Evolutionary conservation across 1,284 basidiomycete species (phyloP).

Genomic region (Chondrostereum purpureum): DNA sequence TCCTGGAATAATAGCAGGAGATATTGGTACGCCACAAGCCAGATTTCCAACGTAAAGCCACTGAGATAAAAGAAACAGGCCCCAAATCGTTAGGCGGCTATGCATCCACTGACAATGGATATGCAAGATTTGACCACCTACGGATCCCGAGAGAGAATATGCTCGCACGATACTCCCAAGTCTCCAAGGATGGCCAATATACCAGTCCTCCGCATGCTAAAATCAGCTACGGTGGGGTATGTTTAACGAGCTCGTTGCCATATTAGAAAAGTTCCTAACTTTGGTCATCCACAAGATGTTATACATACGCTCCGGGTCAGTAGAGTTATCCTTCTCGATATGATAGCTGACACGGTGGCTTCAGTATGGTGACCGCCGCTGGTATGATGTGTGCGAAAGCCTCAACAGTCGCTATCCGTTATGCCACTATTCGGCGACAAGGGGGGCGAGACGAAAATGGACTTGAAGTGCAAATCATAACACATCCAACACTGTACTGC

Average conservation of each 20-base stretch:
- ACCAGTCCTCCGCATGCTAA: conserved; percentile 67
- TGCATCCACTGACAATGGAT: conserved; percentile 64
- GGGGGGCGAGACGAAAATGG: conserved; percentile 45
- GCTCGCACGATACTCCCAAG: conserved; percentile 69
- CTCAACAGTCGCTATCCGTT: conserved; percentile 68
- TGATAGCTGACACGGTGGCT: conserved; percentile 12
- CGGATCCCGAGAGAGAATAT: conserved; percentile 72
- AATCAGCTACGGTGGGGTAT: conserved; percentile 70
- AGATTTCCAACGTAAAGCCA: background rate
- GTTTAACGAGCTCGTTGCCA: too few relatives aligned
- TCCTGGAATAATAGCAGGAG: conserved; percentile 66
- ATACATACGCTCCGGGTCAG: conserved; percentile 60
- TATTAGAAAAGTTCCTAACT: too few relatives aligned
- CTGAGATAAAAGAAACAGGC: conserved; percentile 29
- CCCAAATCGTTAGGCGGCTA: conserved; percentile 58
- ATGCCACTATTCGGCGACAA: conserved; percentile 69
- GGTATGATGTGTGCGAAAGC: conserved; percentile 60
- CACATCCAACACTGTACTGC: conserved; percentile 64
- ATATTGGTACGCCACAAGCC: conserved; percentile 47
- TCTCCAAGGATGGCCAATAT: conserved; percentile 65
- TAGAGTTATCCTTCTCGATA: too few relatives aligned
- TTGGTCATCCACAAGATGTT: conserved; percentile 61
- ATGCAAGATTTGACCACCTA: conserved; percentile 61
- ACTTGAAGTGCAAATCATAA: conserved; percentile 60
- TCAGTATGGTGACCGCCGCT: conserved; percentile 53